Evolutionary conservation across 495 filamentous ascomycete genomes (phyloP).

Genomic region (Choiromyces venosus): DNA sequence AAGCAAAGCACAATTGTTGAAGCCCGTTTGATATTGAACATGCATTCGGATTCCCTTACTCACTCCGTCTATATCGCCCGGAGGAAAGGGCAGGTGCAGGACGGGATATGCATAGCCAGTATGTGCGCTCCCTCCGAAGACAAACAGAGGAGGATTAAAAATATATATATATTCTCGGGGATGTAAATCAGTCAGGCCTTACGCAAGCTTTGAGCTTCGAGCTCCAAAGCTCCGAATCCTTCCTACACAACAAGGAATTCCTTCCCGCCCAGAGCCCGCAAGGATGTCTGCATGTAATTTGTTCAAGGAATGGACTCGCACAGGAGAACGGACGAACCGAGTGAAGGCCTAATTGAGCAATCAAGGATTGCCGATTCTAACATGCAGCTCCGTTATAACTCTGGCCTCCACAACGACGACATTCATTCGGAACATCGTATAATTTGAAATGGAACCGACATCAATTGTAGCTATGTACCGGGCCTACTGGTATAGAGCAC

Average conservation of each 20-base stretch:
- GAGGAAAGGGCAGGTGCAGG: neutral
- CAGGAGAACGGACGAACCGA: neutral
- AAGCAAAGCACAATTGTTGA: neutral
- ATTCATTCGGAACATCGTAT: neutral
- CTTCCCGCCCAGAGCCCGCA: neutral
- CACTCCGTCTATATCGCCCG: neutral
- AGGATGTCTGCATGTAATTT: slow-evolving; percentile 2
- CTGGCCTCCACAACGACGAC: neutral
- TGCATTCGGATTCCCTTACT: neutral
- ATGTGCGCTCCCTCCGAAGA: neutral
- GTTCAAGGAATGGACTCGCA: neutral
- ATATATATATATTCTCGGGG: neutral
- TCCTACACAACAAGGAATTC: neutral
- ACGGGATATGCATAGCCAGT: neutral
- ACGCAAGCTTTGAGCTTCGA: neutral
- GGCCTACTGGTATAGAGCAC: neutral
- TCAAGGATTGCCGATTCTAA: neutral
- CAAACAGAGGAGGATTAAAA: neutral
- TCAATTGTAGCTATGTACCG: neutral
- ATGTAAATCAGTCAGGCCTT: neutral
- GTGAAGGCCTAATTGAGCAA: neutral
- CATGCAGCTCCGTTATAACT: neutral
- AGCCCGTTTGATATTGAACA: neutral
- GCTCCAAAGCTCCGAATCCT: neutral
- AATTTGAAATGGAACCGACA: neutral